Evolutionary conservation across 2,329 filamentous ascomycete species (phyloP), one percentile per base, ranked within the genome.

Genomic region (Neurospora sp.): DNA sequence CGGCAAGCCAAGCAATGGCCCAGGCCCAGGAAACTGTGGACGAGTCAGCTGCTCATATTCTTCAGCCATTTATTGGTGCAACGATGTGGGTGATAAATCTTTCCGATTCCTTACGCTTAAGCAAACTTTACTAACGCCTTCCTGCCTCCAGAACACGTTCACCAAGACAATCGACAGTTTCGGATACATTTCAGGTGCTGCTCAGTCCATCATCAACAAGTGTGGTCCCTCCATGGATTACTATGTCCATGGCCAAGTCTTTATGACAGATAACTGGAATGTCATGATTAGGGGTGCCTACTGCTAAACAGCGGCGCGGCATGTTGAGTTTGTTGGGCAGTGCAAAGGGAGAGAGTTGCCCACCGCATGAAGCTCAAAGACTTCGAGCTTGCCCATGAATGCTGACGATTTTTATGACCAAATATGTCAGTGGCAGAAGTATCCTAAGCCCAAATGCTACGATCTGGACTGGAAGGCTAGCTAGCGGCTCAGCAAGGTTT

Each of bases 1-100:
- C 1, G 69, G 72, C 1, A 68, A 67, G 33, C 71, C 74, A 1
- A 57, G 12, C 11, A 66, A 68, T 8, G 68, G 68, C 8, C 69
- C 71, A 0, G 74, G 73, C 10, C 74, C 74, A 1, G 71, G 69
- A 5, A 69, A 36, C 8, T 76, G 75, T 40, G 70, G 68, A 8
- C 67, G 71, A 4, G 73, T 75, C 15, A 75, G 73, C 62, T 76
- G 75, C 62, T 71, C 70, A 1, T 71, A 71, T 10, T 65, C 66
- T 1, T 40, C 71, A 0, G 74, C 70, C 6, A 76, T 76, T 52
- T 73, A 38, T 15, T 75, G 73, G 74, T 76, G 75, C 70, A 76
- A 76, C 69, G 70, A 75, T 33, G 68, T 69, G 15, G 5, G 43
- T 39, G 12, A 39, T 6, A 67, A 43, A 33, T 0, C 8, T 39